phyloP scores from a whole-genome alignment of 2,329 filamentous ascomycete genomes.

The Pseudofabraea citricarpa region DNA sequence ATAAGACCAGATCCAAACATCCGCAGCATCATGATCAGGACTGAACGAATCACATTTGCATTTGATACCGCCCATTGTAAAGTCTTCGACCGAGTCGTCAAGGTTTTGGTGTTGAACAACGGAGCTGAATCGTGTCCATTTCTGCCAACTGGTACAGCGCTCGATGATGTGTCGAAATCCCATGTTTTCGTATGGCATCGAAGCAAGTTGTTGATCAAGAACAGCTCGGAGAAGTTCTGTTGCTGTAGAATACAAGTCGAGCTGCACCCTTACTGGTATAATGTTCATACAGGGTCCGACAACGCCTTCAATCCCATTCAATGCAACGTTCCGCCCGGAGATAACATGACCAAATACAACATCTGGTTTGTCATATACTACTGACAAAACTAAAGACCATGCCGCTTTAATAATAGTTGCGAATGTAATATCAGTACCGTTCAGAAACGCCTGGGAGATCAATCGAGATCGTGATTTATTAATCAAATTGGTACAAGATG shows the following conservation, averaged over 20 bases:
- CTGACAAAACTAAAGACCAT: constrained; percentile 33
- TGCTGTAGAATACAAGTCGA: not conserved
- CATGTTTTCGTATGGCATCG: constrained; percentile 45
- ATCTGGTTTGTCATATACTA: constrained; percentile 31
- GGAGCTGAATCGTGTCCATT: constrained; percentile 49
- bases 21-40: not conserved
- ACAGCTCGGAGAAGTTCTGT: constrained; percentile 23
- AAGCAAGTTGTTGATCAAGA: constrained; percentile 43
- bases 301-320: constrained; percentile 29
- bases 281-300: not conserved
- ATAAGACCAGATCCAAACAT: not conserved
- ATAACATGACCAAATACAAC: constrained; percentile 36
- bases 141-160: constrained; percentile 48
- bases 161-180: constrained; percentile 47
- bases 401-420: constrained; percentile 18
- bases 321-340: constrained; percentile 32
- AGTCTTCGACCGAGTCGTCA: not conserved
- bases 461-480: constrained; percentile 2
- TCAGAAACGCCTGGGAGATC: not conserved
- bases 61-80: not conserved
- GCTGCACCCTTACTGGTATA: not conserved
- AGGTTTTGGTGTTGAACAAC: constrained; percentile 45
- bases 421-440: constrained; percentile 3
- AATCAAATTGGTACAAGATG: constrained; percentile 1
- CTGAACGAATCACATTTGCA: not conserved